Base-by-base conservation (phyloP, 148 eudicot genomes). In the Dianthus caryophyllus region DNA sequence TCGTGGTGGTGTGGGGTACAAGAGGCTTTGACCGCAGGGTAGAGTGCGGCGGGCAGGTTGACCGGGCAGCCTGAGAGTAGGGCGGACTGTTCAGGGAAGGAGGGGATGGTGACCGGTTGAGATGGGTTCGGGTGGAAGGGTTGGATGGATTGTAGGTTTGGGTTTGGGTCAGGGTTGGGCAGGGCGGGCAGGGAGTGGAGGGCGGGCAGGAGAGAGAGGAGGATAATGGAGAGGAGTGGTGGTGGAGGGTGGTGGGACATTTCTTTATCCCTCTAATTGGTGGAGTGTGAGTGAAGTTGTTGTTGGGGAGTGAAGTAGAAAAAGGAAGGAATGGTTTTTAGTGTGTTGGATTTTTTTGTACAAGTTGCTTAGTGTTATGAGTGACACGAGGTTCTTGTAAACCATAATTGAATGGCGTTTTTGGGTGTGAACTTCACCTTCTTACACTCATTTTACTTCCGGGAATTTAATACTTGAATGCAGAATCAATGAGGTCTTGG, bases 41-140 rank as follows among this genome's bases (percentile, higher is more conserved):
- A 82, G 71, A 91, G 79, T 4, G 73, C 65, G 68, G 76, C 71
- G 17, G 95, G 88, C 61, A 91, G 88, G 81, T 71, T 67, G 26
- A 86, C 24, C 1, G 91, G 81, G 77, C 97, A 91, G 55, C 71
- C 86, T 11, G 83, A 50, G 53, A 78, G 71, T 55, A n/a, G n/a
- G n/a, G 76, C 76, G 39, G 97, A 86, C 77, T 91, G 91, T 41
- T 84, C 91, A 0, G 95, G 91, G 76, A 88, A 91, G 21, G 97
- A 89, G 0, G 95, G 95, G 72, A 91, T 84, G 29, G 94, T 88
- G 44, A 79, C 65, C 9, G 74, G 61, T 71, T 71, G 66, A 0
- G 77, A 69, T 1, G 77, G 70, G 74, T 62, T 29, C 0, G 80
- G 83, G 51, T 63, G 72, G 66, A 86, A 65, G 59, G 80, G 51